Evolutionary conservation across 495 filamentous ascomycete genomes (phyloP).

Genomic region (Parmelia sp.): DNA sequence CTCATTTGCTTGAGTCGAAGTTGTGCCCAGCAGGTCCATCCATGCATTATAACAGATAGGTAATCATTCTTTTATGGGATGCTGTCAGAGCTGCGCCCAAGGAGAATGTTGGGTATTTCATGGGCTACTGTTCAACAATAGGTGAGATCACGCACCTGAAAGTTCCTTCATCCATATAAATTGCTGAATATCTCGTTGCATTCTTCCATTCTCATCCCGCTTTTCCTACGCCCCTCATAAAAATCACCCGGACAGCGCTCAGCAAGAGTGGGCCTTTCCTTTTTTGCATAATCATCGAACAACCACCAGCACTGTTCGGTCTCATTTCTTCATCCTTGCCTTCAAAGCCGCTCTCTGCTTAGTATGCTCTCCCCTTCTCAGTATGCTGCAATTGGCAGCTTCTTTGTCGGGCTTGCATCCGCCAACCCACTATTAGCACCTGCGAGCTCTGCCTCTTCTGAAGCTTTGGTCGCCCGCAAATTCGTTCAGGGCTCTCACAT

Average conservation of each 20-base stretch:
- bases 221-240: not conserved
- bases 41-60: not conserved
- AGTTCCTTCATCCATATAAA: not conserved
- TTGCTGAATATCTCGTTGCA: not conserved
- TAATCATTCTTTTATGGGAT: not conserved
- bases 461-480: not conserved
- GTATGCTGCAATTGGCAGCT: not conserved
- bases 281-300: not conserved
- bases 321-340: not conserved
- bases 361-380: not conserved
- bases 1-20: not conserved
- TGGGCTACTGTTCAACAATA: not conserved
- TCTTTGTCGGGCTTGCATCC: not conserved
- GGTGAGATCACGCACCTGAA: not conserved
- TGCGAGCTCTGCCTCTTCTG: not conserved
- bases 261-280: not conserved
- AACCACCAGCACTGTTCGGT: not conserved
- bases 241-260: not conserved
- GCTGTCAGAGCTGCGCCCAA: not conserved
- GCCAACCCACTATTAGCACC: not conserved
- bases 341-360: not conserved
- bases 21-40: not conserved
- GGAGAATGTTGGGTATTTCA: not conserved
- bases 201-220: not conserved
- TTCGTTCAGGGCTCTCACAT: not conserved